A percentile compares a stretch with the other conserved stretches of the same genome.
These are phyloP conservation scores for Cladorrhinum samala DNA, from an alignment of 495 filamentous ascomycete species.

Conservation along the genomic window DNA sequence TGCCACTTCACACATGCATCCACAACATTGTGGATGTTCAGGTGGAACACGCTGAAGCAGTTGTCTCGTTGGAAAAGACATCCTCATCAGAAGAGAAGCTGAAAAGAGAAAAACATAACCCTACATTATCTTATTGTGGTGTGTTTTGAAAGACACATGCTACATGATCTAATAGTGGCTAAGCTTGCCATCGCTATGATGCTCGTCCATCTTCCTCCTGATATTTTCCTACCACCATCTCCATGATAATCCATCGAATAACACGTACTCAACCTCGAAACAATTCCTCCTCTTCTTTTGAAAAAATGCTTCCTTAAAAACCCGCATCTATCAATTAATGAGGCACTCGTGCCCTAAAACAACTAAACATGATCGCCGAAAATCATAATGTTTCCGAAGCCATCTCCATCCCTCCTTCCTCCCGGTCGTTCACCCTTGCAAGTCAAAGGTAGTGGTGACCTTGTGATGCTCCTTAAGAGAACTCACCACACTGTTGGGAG, in stretches of 20 bases:
- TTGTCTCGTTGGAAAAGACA: no score
- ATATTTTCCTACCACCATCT: no score
- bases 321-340: not conserved
- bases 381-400: not conserved
- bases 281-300: no score
- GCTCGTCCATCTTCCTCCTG: no score
- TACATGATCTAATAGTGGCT: not conserved
- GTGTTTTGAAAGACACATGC: not conserved
- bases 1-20: not conserved
- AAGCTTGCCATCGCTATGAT: not conserved
- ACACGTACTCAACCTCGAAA: no score
- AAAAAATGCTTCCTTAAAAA: no score
- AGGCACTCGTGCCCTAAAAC: not conserved
- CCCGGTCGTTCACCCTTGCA: not conserved
- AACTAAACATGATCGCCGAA: not conserved
- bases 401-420: not conserved
- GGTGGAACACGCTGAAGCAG: no score
- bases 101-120: not conserved
- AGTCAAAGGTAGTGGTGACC: not conserved
- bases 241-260: no score
- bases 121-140: not conserved
- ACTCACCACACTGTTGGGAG: slow-evolving; percentile 23
- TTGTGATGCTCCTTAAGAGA: slow-evolving; percentile 27
- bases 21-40: no score
- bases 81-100: no score